These are phyloP conservation scores for Ascochyta lentis DNA, from an alignment of 2,329 filamentous ascomycete species.

Conservation along the genomic window DNA sequence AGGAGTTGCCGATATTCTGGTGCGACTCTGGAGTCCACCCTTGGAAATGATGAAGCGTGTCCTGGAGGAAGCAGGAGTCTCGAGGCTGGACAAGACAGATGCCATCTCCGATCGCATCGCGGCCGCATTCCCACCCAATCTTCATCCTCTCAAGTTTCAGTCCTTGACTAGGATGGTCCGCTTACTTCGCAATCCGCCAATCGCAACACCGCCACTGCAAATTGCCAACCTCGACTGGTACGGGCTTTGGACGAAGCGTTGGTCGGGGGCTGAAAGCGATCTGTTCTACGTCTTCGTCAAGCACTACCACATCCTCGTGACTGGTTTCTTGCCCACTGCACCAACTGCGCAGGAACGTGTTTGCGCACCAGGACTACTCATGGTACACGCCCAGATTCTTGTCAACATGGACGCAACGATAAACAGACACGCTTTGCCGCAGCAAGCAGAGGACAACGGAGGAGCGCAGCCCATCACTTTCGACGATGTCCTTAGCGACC, in stretches of 20 bases:
- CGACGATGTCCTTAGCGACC: slow-evolving; percentile 67
- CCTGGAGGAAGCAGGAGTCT: slow-evolving; percentile 70
- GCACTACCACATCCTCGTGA: slow-evolving; percentile 79
- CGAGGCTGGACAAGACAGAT: slow-evolving; percentile 58
- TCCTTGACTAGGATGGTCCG: slow-evolving; percentile 67
- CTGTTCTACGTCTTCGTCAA: slow-evolving; percentile 92
- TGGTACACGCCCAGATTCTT: slow-evolving; percentile 83
- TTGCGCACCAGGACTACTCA: slow-evolving; percentile 76
- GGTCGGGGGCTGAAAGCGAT: slow-evolving; percentile 87
- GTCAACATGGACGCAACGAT: slow-evolving; percentile 82
- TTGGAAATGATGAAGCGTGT: slow-evolving; percentile 73
- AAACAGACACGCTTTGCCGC: slow-evolving; percentile 68
- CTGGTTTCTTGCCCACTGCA: slow-evolving; percentile 63
- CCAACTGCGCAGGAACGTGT: slow-evolving; percentile 63
- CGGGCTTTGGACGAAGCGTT: slow-evolving; percentile 82
- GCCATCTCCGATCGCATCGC: slow-evolving; percentile 67
- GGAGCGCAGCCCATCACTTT: slow-evolving; percentile 64
- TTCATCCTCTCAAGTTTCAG: slow-evolving; percentile 67
- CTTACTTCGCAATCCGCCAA: slow-evolving; percentile 65
- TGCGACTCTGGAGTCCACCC: slow-evolving; percentile 79
- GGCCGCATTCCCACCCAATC: slow-evolving; percentile 71
- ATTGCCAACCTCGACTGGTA: slow-evolving; percentile 81
- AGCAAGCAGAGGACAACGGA: slow-evolving; percentile 40
- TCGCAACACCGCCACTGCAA: slow-evolving; percentile 68
- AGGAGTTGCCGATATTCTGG: slow-evolving; percentile 81